Base-by-base conservation (phyloP, 257 asterid genomes). In the Cinchona pubescens region DNA sequence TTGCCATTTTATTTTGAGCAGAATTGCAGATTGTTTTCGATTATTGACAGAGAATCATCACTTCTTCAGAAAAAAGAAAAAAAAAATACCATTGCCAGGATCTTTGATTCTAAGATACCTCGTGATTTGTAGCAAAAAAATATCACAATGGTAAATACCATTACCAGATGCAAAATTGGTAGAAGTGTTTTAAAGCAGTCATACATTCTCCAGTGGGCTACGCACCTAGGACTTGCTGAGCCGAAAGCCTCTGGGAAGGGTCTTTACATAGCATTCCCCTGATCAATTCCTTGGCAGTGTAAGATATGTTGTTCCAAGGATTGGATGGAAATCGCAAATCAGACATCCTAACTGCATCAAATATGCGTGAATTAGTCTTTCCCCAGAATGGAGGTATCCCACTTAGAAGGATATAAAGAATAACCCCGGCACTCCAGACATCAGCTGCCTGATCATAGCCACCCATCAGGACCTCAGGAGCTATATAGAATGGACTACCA, bases 331-430 rank as follows among this genome's bases (percentile, higher is more conserved):
- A 91, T 58, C 84, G 85, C 74, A 91, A 81, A 73, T 91, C 92
- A 59, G 92, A 90, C 59, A 87, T 86, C 80, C 90, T 81, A 78
- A 91, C 95, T 76, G 97, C 95, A 76, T 89, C 91, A 73, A 91
- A 91, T 71, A 91, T 91, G 23, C 75, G 81, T 1, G 96, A 87
- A 79, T 89, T 89, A 25, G 95, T 89, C 75, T 89, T 87, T 64
- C 96, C 96, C 93, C 96, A 87, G 37, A 91, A 91, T 7, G 97
- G 97, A 2, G 96, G 93, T 55, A 85, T 83, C 82, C 96, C 97
- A 79, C 92, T 88, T 56, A 91, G 85, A 84, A 91, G 96, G 75
- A 90, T 90, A 84, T 89, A 91, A 73, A 91, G 90, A 76, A 91
- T 88, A 74, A 91, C 97, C 73, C 97, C 96, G 8, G 96, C 87